Percentiles rank a stretch among this genome's conserved stretches.
These are phyloP conservation scores for Geotrichum europaeum DNA, from an alignment of 1,139 yeast species.

Conservation along the genomic window DNA sequence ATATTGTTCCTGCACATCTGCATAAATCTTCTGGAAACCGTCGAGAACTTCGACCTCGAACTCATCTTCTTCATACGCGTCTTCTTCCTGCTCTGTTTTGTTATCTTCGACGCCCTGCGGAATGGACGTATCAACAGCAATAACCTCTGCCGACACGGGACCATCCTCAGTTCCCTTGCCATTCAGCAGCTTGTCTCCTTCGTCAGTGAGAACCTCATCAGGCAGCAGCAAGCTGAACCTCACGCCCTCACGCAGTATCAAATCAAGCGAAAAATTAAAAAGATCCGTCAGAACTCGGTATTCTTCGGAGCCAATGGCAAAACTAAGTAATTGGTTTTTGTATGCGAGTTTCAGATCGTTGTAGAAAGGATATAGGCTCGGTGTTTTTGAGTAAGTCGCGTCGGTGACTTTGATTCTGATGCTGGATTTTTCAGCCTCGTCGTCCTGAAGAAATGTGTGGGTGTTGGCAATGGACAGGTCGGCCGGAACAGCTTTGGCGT, in stretches of 20 bases:
- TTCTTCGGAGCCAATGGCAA: conserved; percentile 49
- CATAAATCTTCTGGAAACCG: conserved; percentile 64
- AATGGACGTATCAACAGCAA: conserved; percentile 14
- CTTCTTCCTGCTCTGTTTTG: conserved; percentile 13
- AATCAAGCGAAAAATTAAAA: conserved; percentile 63
- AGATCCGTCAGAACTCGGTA: conserved; percentile 62
- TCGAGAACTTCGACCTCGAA: conserved; percentile 39
- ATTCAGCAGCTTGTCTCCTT: conserved; percentile 5
- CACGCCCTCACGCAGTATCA: conserved; percentile 64
- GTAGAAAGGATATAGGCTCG: conserved; percentile 37
- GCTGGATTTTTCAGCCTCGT: conserved; percentile 5
- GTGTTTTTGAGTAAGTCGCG: conserved; percentile 13
- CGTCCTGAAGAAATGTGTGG: conserved; percentile 7
- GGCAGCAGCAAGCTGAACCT: conserved; percentile 39
- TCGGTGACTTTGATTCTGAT: conserved; percentile 12
- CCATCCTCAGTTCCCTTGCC: conserved; percentile 18
- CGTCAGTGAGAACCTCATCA: conserved; percentile 20
- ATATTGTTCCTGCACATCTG: conserved; percentile 51
- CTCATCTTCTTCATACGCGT: conserved; percentile 25
- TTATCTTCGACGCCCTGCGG: conserved; percentile 22
- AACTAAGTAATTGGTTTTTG: conserved; percentile 44
- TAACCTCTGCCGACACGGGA: background rate
- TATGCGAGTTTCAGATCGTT: conserved; percentile 71
- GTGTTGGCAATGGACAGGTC: conserved; percentile 15
- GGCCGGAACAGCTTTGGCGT: conserved; percentile 13